Conservation (phyloP, 2,329 filamentous ascomycete species). For the Plenodomus tracheiphilus region DNA sequence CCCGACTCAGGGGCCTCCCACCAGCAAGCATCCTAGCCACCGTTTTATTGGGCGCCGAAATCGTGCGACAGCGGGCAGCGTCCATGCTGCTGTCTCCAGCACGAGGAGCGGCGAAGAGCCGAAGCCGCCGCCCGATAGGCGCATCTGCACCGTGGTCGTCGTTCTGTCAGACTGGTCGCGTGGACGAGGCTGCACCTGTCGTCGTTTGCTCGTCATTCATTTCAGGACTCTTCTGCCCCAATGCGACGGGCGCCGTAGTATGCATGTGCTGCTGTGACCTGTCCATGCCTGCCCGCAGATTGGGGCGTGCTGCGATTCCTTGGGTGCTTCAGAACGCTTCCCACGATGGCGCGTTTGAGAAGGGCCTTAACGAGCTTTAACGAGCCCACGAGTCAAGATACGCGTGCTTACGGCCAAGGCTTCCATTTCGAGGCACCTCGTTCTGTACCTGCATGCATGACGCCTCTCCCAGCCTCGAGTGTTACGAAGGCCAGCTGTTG, state of each 20-base stretch:
- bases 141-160: background rate
- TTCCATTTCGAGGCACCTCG: slow-evolving; percentile 17
- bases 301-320: slow-evolving; percentile 5
- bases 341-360: slow-evolving; percentile 24
- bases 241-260: background rate
- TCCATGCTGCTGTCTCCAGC: slow-evolving; percentile 33
- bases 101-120: slow-evolving; percentile 17
- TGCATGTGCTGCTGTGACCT: slow-evolving; percentile 1
- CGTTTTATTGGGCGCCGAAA: slow-evolving; percentile 21
- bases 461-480: slow-evolving; percentile 8
- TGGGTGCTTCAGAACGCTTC: slow-evolving; percentile 13
- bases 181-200: too few species aligned
- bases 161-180: too few species aligned
- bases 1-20: slow-evolving; percentile 24
- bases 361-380: slow-evolving; percentile 11
- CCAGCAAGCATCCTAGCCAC: slow-evolving; percentile 3
- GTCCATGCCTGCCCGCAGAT: slow-evolving; percentile 15
- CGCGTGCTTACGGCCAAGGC: slow-evolving; percentile 13
- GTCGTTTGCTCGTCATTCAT: background rate
- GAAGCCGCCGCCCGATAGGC: slow-evolving; percentile 6
- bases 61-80: slow-evolving; percentile 38
- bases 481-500: background rate
- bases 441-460: slow-evolving; percentile 22
- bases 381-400: slow-evolving; percentile 21
- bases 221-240: background rate